Evolutionary conservation across 257 asterid genomes (phyloP).

Genomic region (Gentiana dahurica): DNA sequence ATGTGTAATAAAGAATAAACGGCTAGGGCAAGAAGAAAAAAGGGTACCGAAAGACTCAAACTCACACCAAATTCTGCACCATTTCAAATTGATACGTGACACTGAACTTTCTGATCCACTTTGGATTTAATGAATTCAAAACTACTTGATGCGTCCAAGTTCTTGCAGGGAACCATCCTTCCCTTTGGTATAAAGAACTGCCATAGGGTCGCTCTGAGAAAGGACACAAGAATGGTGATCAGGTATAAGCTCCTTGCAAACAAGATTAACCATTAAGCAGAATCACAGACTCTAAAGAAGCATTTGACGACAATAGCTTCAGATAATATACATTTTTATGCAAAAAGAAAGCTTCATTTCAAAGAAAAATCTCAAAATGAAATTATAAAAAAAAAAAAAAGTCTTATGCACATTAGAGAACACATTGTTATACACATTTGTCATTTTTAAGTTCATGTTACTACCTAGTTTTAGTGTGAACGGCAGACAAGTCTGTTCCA

Average conservation of each 20-base stretch:
- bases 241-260: background rate
- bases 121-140: conserved; percentile 81
- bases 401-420: no score
- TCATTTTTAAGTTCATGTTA: no score
- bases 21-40: conserved; percentile 6
- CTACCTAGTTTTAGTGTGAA: no score
- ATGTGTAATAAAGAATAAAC: conserved; percentile 9
- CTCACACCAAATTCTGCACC: conserved; percentile 97
- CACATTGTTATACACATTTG: no score
- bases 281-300: background rate
- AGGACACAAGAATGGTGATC: conserved; percentile 16
- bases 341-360: background rate
- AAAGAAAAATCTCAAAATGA: background rate
- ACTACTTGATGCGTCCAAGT: conserved; percentile 88
- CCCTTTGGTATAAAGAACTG: conserved; percentile 57
- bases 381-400: no score
- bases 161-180: conserved; percentile 76
- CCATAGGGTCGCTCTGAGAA: conserved; percentile 97
- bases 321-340: background rate
- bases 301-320: background rate
- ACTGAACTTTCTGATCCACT: conserved; percentile 69
- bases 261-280: background rate
- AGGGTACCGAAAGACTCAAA: conserved; percentile 22
- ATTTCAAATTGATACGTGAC: conserved; percentile 82
- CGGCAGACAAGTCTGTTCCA: no score